Conservation (phyloP, 1,284 basidiomycete genomes). For the Peniophora sp. region DNA sequence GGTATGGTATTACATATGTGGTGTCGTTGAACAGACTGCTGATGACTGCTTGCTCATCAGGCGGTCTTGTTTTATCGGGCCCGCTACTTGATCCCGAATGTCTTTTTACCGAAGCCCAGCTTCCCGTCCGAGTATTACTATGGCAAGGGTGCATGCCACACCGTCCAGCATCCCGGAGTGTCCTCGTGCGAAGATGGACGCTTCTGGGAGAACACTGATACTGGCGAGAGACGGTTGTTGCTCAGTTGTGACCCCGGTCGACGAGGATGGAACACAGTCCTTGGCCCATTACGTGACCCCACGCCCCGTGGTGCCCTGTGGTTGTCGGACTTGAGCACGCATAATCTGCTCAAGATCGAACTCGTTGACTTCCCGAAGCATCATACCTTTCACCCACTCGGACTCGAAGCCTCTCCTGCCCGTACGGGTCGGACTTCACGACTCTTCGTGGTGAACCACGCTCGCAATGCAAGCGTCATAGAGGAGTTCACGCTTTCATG, state of each 20-base stretch:
- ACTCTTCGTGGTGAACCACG: constrained; percentile 61
- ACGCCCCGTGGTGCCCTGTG: constrained; percentile 22
- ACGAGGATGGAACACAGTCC: constrained; percentile 56
- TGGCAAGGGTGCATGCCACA: constrained; percentile 6
- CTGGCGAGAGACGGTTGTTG: constrained; percentile 35
- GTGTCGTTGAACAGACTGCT: no score
- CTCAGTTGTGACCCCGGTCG: constrained; percentile 48
- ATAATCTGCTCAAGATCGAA: constrained; percentile 19
- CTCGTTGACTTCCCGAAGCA: constrained; percentile 34
- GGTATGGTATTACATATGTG: no score
- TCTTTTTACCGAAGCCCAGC: not conserved
- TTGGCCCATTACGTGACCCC: constrained; percentile 43
- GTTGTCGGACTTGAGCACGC: constrained; percentile 9
- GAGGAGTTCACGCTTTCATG: constrained; percentile 57
- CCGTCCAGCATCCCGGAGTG: constrained; percentile 14
- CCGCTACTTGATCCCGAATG: constrained; percentile 2
- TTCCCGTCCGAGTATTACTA: constrained; percentile 10
- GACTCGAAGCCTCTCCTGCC: constrained; percentile 43
- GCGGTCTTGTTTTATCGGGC: constrained; percentile 4
- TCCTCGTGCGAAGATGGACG: constrained; percentile 56
- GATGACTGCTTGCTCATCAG: no score
- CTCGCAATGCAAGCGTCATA: constrained; percentile 44
- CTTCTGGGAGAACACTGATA: constrained; percentile 38
- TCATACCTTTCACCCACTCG: constrained; percentile 53
- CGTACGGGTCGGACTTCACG: constrained; percentile 35